These are phyloP conservation scores for Elymus sibiricus DNA, from an alignment of 176 grass and related monocot genomes.

Conservation along the genomic window DNA sequence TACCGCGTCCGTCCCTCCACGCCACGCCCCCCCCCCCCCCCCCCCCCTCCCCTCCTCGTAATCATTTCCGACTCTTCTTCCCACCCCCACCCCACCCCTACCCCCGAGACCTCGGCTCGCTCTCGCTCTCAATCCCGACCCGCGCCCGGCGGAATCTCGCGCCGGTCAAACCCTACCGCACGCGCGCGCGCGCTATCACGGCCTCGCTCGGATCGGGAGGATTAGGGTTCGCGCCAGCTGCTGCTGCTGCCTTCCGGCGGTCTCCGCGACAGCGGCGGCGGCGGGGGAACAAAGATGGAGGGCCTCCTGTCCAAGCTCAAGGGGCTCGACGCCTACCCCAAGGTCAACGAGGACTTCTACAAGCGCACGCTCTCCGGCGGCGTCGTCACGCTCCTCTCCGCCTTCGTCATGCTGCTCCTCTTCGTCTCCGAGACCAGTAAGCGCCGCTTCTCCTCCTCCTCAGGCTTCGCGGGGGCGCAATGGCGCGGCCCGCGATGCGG, in stretches of 20 bases:
- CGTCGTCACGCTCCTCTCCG: constrained; percentile 79
- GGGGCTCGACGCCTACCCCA: constrained; percentile 90
- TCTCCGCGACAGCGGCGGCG: neutral
- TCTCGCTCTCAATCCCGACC: constrained; percentile 18
- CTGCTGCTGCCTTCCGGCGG: neutral
- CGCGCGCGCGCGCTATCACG: neutral
- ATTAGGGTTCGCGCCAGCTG: neutral
- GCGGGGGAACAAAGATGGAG: constrained; percentile 37
- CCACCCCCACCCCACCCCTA: neutral
- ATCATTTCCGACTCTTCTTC: constrained; percentile 21
- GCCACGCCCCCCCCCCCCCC: neutral
- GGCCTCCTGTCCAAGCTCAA: constrained; percentile 71
- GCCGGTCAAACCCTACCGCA: constrained; percentile 31
- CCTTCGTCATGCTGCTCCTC: constrained; percentile 76
- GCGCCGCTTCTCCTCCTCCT: neutral
- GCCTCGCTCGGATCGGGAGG: constrained; percentile 16
- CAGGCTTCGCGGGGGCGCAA: too few species aligned
- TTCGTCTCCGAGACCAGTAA: constrained; percentile 96
- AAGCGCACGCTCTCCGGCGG: constrained; percentile 90
- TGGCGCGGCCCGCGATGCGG: neutral
- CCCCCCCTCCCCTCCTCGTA: constrained; percentile 27
- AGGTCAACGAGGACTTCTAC: constrained; percentile 99
- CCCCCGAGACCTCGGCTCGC: neutral
- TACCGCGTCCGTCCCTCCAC: neutral
- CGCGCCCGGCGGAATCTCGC: constrained; percentile 32